Base-by-base conservation (phyloP, 139 green algal genomes). In the Microglena sp. region DNA sequence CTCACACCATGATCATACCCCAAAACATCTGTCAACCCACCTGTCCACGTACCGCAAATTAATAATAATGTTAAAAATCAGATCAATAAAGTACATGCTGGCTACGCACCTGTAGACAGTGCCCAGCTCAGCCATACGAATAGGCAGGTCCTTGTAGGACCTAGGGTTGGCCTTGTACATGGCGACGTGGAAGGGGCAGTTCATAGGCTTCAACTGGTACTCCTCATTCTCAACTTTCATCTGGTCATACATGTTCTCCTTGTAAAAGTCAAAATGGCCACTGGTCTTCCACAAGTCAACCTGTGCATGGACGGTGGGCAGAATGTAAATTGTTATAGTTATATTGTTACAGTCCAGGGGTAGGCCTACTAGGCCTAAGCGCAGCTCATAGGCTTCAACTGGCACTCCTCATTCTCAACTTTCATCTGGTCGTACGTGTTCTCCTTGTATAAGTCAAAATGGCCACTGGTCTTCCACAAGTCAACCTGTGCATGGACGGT, bases 371-470 rank as follows among this genome's bases (percentile, higher is more conserved):
- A n/a, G n/a, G n/a, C n/a, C n/a, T n/a, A 98, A 45, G 93, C 92
- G 81, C 93, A 99, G 84, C 98, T 99, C 93, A 99, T 99, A 44
- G 93, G 93, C 54, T 85, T 84, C 15, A 99, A 79, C 84, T 97
- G 92, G 80, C 96, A 98, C 63, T 79, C 66, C 66, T 97, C 90
- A 11, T 92, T 76, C 76, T 98, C 92, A 15, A 96, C 78, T 64
- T 92, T 55, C 66, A 72, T 72, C 33, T 72, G 66, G 29, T 72
- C 57, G 66, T 72, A 34, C 55, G 46, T 58, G 61, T 97, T 95
- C 54, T 95, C 82, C 33, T 59, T 69, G 74, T 99, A 99, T 72
- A 97, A 97, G 64, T 97, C 92, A 53, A 90, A 86, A 79, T 99
- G 93, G 3, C 93, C 93, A 22, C 73, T 89, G 1, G 90, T 97